Conservation (phyloP, 768 basidiomycete species). For the Leccinum boreale region DNA sequence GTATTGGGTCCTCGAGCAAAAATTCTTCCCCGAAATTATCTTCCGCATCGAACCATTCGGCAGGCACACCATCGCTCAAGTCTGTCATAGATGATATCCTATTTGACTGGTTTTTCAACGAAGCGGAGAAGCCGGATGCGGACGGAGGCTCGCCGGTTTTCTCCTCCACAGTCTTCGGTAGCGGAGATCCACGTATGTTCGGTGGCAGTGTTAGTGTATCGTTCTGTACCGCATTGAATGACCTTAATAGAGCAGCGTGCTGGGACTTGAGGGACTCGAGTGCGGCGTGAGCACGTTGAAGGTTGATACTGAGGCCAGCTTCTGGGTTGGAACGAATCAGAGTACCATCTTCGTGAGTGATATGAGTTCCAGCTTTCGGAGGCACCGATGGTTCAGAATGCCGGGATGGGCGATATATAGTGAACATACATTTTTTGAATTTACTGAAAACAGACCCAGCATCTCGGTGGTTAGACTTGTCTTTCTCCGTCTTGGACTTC, state of each 20-base stretch:
- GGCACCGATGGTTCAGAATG: slow-evolving; percentile 1
- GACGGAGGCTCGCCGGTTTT: slow-evolving; percentile 33
- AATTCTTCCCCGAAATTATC: slow-evolving; percentile 55
- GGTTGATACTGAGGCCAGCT: slow-evolving; percentile 15
- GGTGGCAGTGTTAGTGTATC: slow-evolving; percentile 21
- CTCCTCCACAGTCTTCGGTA: slow-evolving; percentile 50
- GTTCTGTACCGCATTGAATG: slow-evolving; percentile 35
- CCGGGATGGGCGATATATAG: not conserved
- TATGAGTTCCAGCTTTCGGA: slow-evolving; percentile 18
- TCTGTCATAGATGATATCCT: slow-evolving; percentile 49
- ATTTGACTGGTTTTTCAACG: slow-evolving; percentile 36
- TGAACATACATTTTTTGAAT: slow-evolving; percentile 55
- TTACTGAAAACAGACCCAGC: slow-evolving; percentile 46
- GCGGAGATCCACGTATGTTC: slow-evolving; percentile 27
- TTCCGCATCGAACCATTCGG: slow-evolving; percentile 78
- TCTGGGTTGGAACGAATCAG: slow-evolving; percentile 18
- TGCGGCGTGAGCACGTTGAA: slow-evolving; percentile 45
- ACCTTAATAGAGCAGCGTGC: slow-evolving; percentile 49
- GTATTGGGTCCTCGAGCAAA: slow-evolving; percentile 47
- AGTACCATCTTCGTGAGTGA: slow-evolving; percentile 28
- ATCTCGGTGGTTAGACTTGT: slow-evolving; percentile 37
- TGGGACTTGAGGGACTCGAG: slow-evolving; percentile 58
- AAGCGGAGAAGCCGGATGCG: slow-evolving; percentile 21
- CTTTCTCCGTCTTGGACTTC: slow-evolving; percentile 43
- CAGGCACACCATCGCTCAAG: slow-evolving; percentile 43